These are phyloP conservation scores for Coemansia umbellata DNA, from an alignment of 192 early-diverging fungal genomes.

Conservation along the genomic window DNA sequence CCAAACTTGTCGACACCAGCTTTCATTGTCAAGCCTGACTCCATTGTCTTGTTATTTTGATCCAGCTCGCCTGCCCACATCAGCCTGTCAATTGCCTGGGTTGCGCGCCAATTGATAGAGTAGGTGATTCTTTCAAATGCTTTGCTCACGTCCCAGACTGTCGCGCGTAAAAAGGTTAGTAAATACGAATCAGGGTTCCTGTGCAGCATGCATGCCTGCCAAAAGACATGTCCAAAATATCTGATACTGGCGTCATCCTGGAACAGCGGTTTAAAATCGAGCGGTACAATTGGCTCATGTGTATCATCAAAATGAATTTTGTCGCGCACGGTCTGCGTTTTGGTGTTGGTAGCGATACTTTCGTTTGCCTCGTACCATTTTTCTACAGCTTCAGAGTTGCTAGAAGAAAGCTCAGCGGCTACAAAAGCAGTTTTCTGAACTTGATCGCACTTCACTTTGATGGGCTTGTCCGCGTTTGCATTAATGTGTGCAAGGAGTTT, in stretches of 20 bases:
- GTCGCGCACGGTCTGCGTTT: conserved; percentile 25
- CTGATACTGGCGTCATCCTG: conserved; percentile 9
- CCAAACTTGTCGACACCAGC: conserved; percentile 50
- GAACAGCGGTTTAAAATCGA: conserved; percentile 31
- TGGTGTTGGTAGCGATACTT: conserved; percentile 3
- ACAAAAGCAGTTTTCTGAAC: not conserved
- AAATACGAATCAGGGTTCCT: conserved; percentile 64
- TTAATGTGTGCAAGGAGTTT: conserved; percentile 27
- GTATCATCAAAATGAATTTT: conserved; percentile 33
- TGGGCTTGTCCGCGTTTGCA: conserved; percentile 12
- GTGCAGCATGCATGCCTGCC: conserved; percentile 30
- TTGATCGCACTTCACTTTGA: conserved; percentile 19
- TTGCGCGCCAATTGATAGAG: conserved; percentile 67
- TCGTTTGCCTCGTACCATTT: conserved; percentile 36
- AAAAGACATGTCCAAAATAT: conserved; percentile 28
- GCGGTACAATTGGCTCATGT: conserved; percentile 11
- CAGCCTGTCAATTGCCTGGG: conserved; percentile 55
- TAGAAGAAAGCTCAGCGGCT: not conserved
- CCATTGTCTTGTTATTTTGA: conserved; percentile 41
- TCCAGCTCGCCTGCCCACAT: conserved; percentile 56
- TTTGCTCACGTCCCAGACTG: conserved; percentile 70
- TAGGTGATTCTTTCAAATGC: conserved; percentile 62
- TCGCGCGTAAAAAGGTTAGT: conserved; percentile 70
- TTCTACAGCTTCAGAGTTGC: conserved; percentile 3
- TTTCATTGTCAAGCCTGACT: conserved; percentile 45